These are phyloP conservation scores for Chalciporus piperatoides DNA, from an alignment of 1,284 basidiomycete genomes.

Conservation along the genomic window DNA sequence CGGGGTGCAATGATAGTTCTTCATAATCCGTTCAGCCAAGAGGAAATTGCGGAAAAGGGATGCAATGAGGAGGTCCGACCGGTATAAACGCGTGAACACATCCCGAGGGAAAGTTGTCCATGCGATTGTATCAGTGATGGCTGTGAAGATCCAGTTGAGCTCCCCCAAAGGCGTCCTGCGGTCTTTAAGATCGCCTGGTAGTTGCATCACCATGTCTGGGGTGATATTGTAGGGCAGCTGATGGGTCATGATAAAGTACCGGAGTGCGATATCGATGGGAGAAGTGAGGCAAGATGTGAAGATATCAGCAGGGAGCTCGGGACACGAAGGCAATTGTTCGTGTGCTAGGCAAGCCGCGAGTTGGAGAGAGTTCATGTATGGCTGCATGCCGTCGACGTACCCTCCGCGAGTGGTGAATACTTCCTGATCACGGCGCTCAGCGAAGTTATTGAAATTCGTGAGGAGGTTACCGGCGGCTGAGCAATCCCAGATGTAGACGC, in stretches of 20 bases:
- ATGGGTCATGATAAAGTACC: slow-evolving; percentile 92
- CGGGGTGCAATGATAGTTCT: slow-evolving; percentile 96
- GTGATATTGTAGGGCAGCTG: slow-evolving; percentile 76
- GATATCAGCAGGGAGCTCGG: slow-evolving; percentile 94
- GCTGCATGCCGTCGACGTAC: slow-evolving; percentile 58
- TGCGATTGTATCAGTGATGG: slow-evolving; percentile 98
- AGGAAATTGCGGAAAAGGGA: slow-evolving; percentile 97
- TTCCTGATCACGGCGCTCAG: slow-evolving; percentile 83
- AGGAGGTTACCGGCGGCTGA: slow-evolving; percentile 94
- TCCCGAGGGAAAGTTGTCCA: slow-evolving; percentile 97
- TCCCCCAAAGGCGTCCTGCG: slow-evolving; percentile 94
- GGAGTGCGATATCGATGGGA: slow-evolving; percentile 95
- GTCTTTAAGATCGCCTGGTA: slow-evolving; percentile 96
- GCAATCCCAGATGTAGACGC: slow-evolving; percentile 99
- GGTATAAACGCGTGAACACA: slow-evolving; percentile 90
- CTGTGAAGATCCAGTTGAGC: slow-evolving; percentile 99
- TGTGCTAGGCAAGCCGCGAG: slow-evolving; percentile 92
- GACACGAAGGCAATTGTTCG: slow-evolving; percentile 92
- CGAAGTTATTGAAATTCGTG: slow-evolving; percentile 87
- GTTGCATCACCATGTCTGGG: slow-evolving; percentile 90
- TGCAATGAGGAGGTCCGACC: slow-evolving; percentile 94
- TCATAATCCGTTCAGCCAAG: slow-evolving; percentile 97
- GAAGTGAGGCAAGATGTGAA: slow-evolving; percentile 98
- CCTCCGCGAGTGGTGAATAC: slow-evolving; percentile 56
- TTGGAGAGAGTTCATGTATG: slow-evolving; percentile 90